phyloP scores from a whole-genome alignment of 2,329 filamentous ascomycete genomes.

The Penicillium oxalicum region DNA sequence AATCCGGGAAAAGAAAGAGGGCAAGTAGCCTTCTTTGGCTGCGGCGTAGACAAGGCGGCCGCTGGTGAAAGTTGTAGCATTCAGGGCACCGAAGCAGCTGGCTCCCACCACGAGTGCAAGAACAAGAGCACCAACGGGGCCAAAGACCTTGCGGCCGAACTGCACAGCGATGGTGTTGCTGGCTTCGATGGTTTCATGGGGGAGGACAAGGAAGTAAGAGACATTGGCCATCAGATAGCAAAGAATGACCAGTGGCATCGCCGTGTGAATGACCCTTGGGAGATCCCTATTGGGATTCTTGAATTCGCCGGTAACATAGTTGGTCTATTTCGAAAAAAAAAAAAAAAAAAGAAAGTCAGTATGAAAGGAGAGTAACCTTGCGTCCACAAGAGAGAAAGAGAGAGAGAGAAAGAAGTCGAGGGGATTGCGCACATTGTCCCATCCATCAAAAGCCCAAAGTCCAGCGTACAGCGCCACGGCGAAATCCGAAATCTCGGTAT shows the following conservation, averaged over 20 bases:
- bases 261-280: slow-evolving; percentile 90
- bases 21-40: slow-evolving; percentile 91
- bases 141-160: slow-evolving; percentile 87
- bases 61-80: slow-evolving; percentile 89
- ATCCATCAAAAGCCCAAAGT: slow-evolving; percentile 96
- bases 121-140: slow-evolving; percentile 70
- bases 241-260: slow-evolving; percentile 87
- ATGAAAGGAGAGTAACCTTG: too few species aligned
- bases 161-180: slow-evolving; percentile 94
- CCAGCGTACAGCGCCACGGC: slow-evolving; percentile 92
- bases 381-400: too few species aligned
- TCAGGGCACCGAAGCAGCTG: slow-evolving; percentile 90
- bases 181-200: slow-evolving; percentile 69
- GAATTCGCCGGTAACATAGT: slow-evolving; percentile 97
- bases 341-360: slow-evolving; percentile 4
- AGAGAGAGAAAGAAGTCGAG: too few species aligned
- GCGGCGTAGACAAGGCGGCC: slow-evolving; percentile 89
- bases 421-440: slow-evolving; percentile 75
- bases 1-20: slow-evolving; percentile 73
- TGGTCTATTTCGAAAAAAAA: slow-evolving; percentile 52
- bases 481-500: slow-evolving; percentile 73
- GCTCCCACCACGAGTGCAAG: slow-evolving; percentile 85
- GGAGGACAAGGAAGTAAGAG: slow-evolving; percentile 89
- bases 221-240: slow-evolving; percentile 88
- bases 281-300: slow-evolving; percentile 84